phyloP scores from a whole-genome alignment of 2,329 filamentous ascomycete species.

The Trichophyton simii region DNA sequence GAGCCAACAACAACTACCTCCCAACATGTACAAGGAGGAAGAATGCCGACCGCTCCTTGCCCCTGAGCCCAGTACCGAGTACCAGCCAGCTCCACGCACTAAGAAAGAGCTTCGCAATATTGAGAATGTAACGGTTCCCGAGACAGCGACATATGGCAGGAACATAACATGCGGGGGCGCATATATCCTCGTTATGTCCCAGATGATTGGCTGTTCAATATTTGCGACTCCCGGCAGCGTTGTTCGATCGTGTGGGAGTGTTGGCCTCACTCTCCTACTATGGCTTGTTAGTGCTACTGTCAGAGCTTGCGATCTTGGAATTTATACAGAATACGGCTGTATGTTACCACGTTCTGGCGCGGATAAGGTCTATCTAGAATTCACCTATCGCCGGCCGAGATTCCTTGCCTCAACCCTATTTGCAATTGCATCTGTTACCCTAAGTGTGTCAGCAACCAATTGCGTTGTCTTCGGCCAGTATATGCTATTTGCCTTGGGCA shows the following conservation, averaged over 20 bases:
- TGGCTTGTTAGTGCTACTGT: slow-evolving; percentile 53
- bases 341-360: slow-evolving; percentile 60
- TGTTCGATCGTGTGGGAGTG: slow-evolving; percentile 52
- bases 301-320: slow-evolving; percentile 47
- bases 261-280: slow-evolving; percentile 49
- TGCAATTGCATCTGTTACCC: slow-evolving; percentile 49
- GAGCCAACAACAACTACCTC: too few species aligned
- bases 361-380: slow-evolving; percentile 59
- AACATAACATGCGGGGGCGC: slow-evolving; percentile 51
- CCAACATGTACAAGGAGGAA: background rate
- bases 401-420: slow-evolving; percentile 54
- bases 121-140: slow-evolving; percentile 48
- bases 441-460: slow-evolving; percentile 58
- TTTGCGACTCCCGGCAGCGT: slow-evolving; percentile 61
- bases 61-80: background rate
- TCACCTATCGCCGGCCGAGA: slow-evolving; percentile 50
- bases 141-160: slow-evolving; percentile 46
- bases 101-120: slow-evolving; percentile 18
- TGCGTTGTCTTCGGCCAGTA: slow-evolving; percentile 59
- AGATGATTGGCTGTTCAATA: slow-evolving; percentile 58
- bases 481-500: slow-evolving; percentile 45
- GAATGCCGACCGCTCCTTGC: slow-evolving; percentile 3
- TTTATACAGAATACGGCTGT: slow-evolving; percentile 55
- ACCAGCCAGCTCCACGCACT: background rate
- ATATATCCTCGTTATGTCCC: slow-evolving; percentile 55